phyloP scores from a whole-genome alignment of 345 rosid genomes.

The Sisymbrium altissimum region DNA sequence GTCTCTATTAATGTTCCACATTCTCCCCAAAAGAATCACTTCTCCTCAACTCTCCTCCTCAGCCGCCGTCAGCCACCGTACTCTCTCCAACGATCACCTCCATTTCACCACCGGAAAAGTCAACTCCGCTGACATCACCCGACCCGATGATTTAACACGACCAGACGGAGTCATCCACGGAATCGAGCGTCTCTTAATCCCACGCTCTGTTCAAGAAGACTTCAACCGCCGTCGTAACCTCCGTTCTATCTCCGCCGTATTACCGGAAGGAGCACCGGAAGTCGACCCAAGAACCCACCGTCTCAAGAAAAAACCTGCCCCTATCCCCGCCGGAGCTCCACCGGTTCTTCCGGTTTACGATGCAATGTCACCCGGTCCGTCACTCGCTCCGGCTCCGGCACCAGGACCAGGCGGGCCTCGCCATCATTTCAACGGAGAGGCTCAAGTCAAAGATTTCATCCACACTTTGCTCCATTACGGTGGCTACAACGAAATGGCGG shows the following conservation, averaged over 20 bases:
- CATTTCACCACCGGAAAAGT: constrained; percentile 39
- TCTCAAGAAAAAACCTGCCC: constrained; percentile 49
- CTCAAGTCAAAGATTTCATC: constrained; percentile 71
- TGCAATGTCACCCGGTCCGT: constrained; percentile 79
- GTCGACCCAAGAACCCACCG: constrained; percentile 67
- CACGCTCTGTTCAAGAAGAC: constrained; percentile 66
- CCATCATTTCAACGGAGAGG: constrained; percentile 66
- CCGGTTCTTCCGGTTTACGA: constrained; percentile 53
- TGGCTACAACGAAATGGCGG: constrained; percentile 82
- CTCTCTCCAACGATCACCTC: constrained; percentile 44
- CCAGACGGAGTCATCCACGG: constrained; percentile 81
- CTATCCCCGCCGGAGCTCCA: constrained; percentile 44
- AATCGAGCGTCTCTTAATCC: constrained; percentile 58
- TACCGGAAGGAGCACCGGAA: constrained; percentile 73
- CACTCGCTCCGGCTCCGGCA: constrained; percentile 77
- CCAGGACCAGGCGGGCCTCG: constrained; percentile 81
- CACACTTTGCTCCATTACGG: constrained; percentile 65
- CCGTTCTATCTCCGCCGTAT: constrained; percentile 57
- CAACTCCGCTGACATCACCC: constrained; percentile 42
- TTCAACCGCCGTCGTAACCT: constrained; percentile 65
- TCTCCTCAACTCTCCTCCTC: constrained; percentile 35
- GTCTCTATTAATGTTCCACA: constrained; percentile 70
- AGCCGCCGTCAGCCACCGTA: constrained; percentile 35
- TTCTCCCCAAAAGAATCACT: constrained; percentile 59
- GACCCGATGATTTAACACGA: constrained; percentile 40